Conservation (phyloP, 2,329 filamentous ascomycete genomes). For the Botrytis galanthina region DNA sequence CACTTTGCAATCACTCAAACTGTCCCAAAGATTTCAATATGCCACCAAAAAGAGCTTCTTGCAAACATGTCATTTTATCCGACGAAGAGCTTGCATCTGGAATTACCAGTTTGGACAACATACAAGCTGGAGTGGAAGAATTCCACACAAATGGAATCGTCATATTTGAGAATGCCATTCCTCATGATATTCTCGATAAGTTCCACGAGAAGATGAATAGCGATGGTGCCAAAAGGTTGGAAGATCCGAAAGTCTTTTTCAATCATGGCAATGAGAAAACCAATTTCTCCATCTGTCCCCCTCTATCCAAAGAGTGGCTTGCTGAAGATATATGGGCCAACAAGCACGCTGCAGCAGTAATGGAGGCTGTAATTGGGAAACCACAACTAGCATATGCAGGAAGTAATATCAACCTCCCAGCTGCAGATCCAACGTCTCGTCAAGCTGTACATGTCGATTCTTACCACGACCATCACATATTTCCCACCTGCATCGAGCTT, state of each 20-base stretch:
- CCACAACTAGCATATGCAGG: slow-evolving; percentile 39
- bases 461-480: slow-evolving; percentile 52
- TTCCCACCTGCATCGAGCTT: slow-evolving; percentile 48
- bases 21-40: neutral
- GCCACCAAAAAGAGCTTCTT: neutral
- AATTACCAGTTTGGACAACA: neutral
- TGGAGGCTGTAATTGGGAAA: slow-evolving; percentile 40
- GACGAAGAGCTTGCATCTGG: slow-evolving; percentile 14
- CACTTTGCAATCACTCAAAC: neutral
- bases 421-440: slow-evolving; percentile 38
- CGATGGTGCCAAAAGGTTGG: slow-evolving; percentile 1
- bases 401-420: slow-evolving; percentile 36
- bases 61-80: slow-evolving; percentile 2
- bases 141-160: slow-evolving; percentile 16
- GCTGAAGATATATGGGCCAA: slow-evolving; percentile 42
- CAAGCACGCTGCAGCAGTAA: slow-evolving; percentile 38
- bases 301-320: slow-evolving; percentile 39
- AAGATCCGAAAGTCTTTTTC: slow-evolving; percentile 10
- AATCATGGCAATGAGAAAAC: slow-evolving; percentile 49
- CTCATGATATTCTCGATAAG: slow-evolving; percentile 9
- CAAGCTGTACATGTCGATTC: slow-evolving; percentile 60
- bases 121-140: slow-evolving; percentile 18
- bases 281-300: slow-evolving; percentile 45
- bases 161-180: slow-evolving; percentile 19
- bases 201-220: slow-evolving; percentile 9